Evolutionary conservation across 108 stramenopile genomes (phyloP).

Genomic region (Stephanodiscus triporus): DNA sequence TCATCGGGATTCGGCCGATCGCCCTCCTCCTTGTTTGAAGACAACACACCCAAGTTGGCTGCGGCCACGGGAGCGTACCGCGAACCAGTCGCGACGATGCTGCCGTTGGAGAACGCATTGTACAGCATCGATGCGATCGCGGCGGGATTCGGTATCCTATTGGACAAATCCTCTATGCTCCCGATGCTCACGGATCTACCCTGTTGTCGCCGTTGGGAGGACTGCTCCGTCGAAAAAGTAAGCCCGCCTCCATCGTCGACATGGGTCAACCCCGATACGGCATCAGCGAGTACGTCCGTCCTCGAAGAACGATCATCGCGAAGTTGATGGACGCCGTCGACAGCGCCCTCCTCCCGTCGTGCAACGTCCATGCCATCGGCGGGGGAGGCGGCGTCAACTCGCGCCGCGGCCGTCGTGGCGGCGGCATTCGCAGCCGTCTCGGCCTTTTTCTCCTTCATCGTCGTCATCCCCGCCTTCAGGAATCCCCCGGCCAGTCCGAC

Average conservation of each 20-base stretch:
- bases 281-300: neutral
- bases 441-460: conserved; percentile 27
- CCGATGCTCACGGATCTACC: conserved; percentile 24
- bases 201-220: neutral
- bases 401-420: neutral
- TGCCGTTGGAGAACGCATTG: conserved; percentile 23
- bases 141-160: conserved; percentile 24
- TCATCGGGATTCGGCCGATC: neutral
- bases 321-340: no score
- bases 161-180: conserved; percentile 32
- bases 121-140: conserved; percentile 27
- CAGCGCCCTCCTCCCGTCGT: no score
- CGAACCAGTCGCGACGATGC: neutral
- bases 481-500: conserved; percentile 69
- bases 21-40: neutral
- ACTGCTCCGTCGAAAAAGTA: neutral
- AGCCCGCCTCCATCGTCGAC: neutral
- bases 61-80: conserved; percentile 1
- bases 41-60: no score
- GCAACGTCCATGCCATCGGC: no score
- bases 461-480: conserved; percentile 47
- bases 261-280: neutral
- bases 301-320: neutral
- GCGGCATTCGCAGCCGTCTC: no score
- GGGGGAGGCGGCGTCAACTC: no score